These are phyloP conservation scores for Coniophora puteana DNA, from an alignment of 1,284 basidiomycete species.

Conservation along the genomic window DNA sequence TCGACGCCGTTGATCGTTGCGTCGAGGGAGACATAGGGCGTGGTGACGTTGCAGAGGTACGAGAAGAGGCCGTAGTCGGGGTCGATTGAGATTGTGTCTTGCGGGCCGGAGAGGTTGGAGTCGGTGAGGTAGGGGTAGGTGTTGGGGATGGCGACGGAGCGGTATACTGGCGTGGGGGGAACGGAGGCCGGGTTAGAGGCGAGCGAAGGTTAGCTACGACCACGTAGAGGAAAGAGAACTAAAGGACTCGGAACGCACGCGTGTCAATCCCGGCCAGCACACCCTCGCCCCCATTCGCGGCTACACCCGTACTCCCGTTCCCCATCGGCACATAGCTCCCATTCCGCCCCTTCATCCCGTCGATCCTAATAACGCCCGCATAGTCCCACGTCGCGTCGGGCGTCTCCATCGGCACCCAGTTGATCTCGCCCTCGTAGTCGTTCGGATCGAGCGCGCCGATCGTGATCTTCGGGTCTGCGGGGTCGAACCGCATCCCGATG, in stretches of 20 bases:
- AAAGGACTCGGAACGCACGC: conserved; percentile 11
- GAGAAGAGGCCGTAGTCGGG: conserved; percentile 4
- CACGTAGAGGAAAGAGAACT: conserved; percentile 1
- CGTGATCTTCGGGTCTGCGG: conserved; percentile 24
- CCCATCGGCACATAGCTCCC: conserved; percentile 21
- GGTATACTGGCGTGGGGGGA: conserved; percentile 9
- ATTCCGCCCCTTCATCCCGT: conserved; percentile 29
- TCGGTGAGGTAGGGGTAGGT: conserved; percentile 15
- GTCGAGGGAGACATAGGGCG: conserved; percentile 22
- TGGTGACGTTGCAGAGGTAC: conserved; percentile 19
- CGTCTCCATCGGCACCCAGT: conserved; percentile 23
- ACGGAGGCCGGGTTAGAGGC: neutral
- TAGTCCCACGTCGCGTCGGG: conserved; percentile 15
- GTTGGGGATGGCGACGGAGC: conserved; percentile 17
- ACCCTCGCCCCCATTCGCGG: conserved; percentile 8
- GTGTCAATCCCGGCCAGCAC: conserved; percentile 22
- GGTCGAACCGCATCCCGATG: conserved; percentile 27
- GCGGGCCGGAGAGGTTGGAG: conserved; percentile 18
- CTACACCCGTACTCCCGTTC: too few relatives aligned
- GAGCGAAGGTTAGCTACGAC: neutral
- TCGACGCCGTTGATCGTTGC: conserved; percentile 28
- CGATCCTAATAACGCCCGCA: conserved; percentile 20
- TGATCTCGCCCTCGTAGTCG: conserved; percentile 28
- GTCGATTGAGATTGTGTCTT: conserved; percentile 9
- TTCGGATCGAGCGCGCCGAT: conserved; percentile 29